Percentiles rank a stretch among this genome's conserved stretches.
These are phyloP conservation scores for Venturia nashicola DNA, from an alignment of 2,329 filamentous ascomycete species.

Conservation along the genomic window DNA sequence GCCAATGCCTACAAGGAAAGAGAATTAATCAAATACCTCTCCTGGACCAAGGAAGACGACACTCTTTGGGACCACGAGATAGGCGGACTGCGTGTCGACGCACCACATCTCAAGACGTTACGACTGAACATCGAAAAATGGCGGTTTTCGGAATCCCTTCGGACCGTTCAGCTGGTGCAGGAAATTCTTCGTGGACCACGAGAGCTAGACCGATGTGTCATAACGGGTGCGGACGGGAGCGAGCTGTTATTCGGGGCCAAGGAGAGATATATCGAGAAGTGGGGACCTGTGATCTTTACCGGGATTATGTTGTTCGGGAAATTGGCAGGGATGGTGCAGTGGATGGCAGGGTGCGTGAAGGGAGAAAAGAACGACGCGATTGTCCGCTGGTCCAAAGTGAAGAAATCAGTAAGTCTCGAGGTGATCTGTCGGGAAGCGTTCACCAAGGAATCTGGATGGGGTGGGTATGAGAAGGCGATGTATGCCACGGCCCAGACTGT, in stretches of 20 bases:
- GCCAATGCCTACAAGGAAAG: constrained; percentile 9
- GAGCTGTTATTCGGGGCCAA: constrained; percentile 10
- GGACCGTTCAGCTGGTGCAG: constrained; percentile 19
- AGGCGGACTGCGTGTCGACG: constrained; percentile 16
- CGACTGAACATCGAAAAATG: constrained; percentile 24
- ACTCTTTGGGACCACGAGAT: constrained; percentile 13
- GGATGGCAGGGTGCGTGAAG: constrained; percentile 18
- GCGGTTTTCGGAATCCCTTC: constrained; percentile 19
- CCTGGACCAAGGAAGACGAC: constrained; percentile 13
- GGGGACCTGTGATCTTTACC: constrained; percentile 25
- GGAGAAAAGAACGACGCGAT: constrained; percentile 14
- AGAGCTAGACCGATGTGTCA: constrained; percentile 20
- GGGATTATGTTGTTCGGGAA: constrained; percentile 23
- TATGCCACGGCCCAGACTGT: neutral
- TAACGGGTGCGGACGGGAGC: constrained; percentile 20
- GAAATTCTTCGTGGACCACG: constrained; percentile 18
- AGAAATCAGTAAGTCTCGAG: constrained; percentile 1
- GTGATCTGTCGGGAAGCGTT: neutral
- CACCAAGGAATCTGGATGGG: neutral
- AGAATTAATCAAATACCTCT: constrained; percentile 26
- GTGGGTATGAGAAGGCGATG: neutral
- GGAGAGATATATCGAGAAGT: constrained; percentile 11
- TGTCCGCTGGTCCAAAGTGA: constrained; percentile 1
- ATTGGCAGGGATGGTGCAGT: constrained; percentile 20
- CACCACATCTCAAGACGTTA: constrained; percentile 21